Evolutionary conservation across 257 asterid species (phyloP).

Genomic region (Thymus mandschuricus): DNA sequence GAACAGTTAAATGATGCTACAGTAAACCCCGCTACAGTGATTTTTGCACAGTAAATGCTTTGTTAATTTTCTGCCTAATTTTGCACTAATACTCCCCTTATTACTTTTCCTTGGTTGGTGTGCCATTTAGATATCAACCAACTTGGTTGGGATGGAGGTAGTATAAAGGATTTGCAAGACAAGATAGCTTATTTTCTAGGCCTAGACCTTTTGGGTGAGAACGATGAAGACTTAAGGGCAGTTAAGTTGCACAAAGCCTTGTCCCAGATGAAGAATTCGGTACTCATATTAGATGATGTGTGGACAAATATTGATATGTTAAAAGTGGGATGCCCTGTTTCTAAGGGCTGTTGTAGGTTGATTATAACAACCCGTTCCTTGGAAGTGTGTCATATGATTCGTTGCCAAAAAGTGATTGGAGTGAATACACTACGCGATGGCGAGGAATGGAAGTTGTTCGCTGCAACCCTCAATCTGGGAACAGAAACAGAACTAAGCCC

Average conservation of each 20-base stretch:
- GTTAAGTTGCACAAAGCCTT: neutral
- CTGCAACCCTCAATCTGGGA: neutral
- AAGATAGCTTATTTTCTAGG: conserved; percentile 6
- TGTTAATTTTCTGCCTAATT: no score
- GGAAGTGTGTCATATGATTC: neutral
- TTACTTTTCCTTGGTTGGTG: no score
- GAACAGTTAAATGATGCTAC: no score
- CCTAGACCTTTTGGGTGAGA: neutral
- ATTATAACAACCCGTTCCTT: conserved; percentile 20
- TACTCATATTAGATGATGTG: conserved; percentile 22
- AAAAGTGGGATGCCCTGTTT: conserved; percentile 16
- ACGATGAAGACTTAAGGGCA: conserved; percentile 4
- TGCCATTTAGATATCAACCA: no score
- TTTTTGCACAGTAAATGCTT: no score
- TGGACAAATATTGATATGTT: neutral
- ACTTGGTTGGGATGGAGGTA: no score
- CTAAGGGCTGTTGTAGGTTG: neutral
- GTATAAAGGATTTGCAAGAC: conserved; percentile 14
- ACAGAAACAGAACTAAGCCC: neutral
- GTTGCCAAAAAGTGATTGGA: neutral
- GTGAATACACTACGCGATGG: neutral
- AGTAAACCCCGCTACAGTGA: no score
- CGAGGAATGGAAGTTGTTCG: neutral
- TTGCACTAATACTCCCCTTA: no score
- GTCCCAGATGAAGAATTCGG: neutral